Evolutionary conservation across 1,284 basidiomycete species (phyloP).

Genomic region (Ganoderma boninense): DNA sequence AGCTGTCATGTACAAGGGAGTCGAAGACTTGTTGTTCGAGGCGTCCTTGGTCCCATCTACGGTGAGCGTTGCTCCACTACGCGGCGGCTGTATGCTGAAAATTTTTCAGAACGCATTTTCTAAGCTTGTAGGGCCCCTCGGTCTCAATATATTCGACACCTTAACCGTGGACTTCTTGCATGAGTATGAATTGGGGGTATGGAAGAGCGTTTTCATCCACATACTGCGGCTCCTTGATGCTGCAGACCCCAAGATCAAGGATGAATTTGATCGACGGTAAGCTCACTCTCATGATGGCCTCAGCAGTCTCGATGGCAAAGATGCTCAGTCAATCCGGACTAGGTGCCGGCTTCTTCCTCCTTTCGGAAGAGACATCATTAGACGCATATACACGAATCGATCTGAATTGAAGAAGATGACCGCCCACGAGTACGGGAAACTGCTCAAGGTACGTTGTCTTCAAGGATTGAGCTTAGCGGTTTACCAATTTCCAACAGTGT

Average conservation of each 20-base stretch:
- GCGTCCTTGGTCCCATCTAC: neutral
- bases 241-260: constrained; percentile 5
- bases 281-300: constrained; percentile 9
- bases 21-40: neutral
- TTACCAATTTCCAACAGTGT: neutral
- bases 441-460: constrained; percentile 22
- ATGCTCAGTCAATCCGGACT: neutral
- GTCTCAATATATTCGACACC: constrained; percentile 38
- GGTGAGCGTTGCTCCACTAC: neutral
- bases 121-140: neutral
- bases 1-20: neutral
- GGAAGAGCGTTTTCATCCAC: constrained; percentile 46
- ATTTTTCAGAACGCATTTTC: neutral
- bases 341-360: constrained; percentile 6
- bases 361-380: constrained; percentile 8
- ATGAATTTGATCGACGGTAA: constrained; percentile 31
- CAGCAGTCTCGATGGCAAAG: neutral
- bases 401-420: constrained; percentile 30
- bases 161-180: constrained; percentile 46
- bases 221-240: constrained; percentile 43
- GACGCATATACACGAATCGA: constrained; percentile 6
- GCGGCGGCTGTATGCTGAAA: neutral
- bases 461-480: neutral
- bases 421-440: constrained; percentile 40
- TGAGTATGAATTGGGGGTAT: constrained; percentile 47